These are phyloP conservation scores for Cryptococcus sp. DNA, from an alignment of 1,284 basidiomycete genomes.

Conservation along the genomic window DNA sequence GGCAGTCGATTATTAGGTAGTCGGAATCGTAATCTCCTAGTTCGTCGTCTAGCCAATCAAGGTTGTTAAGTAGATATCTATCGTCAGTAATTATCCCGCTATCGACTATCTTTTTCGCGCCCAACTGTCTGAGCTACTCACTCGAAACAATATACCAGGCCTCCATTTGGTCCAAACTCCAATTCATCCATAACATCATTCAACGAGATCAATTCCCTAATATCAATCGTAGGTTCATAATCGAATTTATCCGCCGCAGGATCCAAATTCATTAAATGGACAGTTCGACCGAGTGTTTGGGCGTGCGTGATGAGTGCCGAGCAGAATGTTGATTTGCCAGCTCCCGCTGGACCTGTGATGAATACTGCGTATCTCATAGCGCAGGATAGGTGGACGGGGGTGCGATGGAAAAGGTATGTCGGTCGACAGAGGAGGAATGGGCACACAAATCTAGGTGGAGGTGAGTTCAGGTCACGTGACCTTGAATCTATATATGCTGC, in stretches of 20 bases:
- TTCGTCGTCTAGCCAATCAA: conserved; percentile 99
- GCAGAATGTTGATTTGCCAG: conserved; percentile 96
- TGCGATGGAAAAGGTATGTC: not conserved
- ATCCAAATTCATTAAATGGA: conserved; percentile 95
- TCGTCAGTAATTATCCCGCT: too few relatives aligned
- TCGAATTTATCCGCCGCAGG: conserved; percentile 95
- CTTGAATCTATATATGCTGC: too few relatives aligned
- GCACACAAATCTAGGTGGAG: not conserved
- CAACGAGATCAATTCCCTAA: conserved; percentile 85
- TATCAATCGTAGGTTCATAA: conserved; percentile 89
- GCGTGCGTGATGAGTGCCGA: conserved; percentile 87
- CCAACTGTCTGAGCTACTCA: conserved; percentile 54
- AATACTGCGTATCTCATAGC: conserved; percentile 86
- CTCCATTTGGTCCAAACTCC: conserved; percentile 94
- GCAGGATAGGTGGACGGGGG: not conserved
- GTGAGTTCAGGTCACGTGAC: not conserved
- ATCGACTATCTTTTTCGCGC: too few relatives aligned
- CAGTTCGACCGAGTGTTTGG: conserved; percentile 71
- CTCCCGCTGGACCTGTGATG: conserved; percentile 72
- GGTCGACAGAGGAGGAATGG: not conserved
- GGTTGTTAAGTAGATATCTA: conserved; percentile 92
- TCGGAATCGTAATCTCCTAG: conserved; percentile 92
- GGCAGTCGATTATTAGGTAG: conserved; percentile 97
- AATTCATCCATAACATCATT: conserved; percentile 97
- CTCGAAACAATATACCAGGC: conserved; percentile 98